phyloP scores from a whole-genome alignment of 345 rosid species.

The Raphanus sativus region DNA sequence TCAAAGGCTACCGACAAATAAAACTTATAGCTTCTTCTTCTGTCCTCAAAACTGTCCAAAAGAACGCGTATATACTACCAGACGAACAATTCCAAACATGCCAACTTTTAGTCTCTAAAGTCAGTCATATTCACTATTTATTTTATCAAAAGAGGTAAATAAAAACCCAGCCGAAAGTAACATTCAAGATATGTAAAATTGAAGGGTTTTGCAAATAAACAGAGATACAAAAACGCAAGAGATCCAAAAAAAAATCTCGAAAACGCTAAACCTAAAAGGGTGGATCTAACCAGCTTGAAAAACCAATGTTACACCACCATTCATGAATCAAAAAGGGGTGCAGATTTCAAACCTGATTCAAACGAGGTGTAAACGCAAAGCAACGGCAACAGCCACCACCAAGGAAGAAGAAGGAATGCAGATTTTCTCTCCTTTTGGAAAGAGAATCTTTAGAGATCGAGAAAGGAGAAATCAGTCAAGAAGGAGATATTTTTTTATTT shows the following conservation, averaged over 20 bases:
- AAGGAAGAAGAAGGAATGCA: not conserved
- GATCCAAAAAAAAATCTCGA: not conserved
- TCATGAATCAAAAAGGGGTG: not conserved
- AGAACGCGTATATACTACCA: not conserved
- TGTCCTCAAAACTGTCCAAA: not conserved
- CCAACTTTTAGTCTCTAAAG: not conserved
- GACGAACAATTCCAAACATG: not conserved
- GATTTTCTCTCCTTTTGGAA: constrained; percentile 20
- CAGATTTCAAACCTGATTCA: constrained; percentile 17
- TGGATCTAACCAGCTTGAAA: not conserved
- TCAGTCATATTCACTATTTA: not conserved
- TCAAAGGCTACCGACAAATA: constrained; percentile 26
- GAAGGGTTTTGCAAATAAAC: not conserved
- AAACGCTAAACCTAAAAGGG: not conserved
- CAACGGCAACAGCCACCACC: not conserved
- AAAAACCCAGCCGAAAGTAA: not conserved
- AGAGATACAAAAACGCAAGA: not conserved
- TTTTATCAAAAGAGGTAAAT: not conserved
- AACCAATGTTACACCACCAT: not conserved
- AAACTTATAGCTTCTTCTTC: not conserved
- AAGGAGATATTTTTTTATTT: not conserved
- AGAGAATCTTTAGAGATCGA: constrained; percentile 10
- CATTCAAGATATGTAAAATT: not conserved
- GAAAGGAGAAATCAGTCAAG: constrained; percentile 5
- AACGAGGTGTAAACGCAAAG: not conserved